A percentile compares a stretch with the other conserved stretches of the same genome.
These are phyloP conservation scores for Deuterostichococcus epilithicus DNA, from an alignment of 139 green algal genomes.

Conservation along the genomic window DNA sequence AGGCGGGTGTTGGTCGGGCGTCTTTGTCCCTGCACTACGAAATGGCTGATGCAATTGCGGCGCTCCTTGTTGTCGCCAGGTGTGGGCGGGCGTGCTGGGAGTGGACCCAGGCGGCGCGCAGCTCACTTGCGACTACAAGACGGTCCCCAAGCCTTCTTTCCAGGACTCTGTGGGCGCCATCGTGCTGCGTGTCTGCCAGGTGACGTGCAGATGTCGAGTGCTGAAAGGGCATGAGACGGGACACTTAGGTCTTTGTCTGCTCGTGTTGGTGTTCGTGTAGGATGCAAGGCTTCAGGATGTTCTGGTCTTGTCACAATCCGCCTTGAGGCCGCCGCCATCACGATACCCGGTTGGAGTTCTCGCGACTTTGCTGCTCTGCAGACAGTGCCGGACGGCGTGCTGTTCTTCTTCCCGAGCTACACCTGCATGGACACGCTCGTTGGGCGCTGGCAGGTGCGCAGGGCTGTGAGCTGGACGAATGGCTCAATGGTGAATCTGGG, in stretches of 20 bases:
- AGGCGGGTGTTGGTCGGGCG: too few relatives aligned
- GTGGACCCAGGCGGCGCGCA: slow-evolving; percentile 1
- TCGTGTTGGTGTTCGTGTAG: too few relatives aligned
- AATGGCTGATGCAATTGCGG: too few relatives aligned
- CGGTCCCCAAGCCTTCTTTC: slow-evolving; percentile 32
- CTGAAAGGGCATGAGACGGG: background rate
- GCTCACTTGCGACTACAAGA: slow-evolving; percentile 43
- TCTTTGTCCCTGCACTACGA: too few relatives aligned
- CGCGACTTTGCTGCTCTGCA: slow-evolving; percentile 16
- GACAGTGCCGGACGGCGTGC: slow-evolving; percentile 81
- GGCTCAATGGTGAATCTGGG: background rate
- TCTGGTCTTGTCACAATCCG: too few relatives aligned
- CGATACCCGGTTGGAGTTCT: too few relatives aligned
- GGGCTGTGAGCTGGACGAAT: background rate
- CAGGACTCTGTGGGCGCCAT: slow-evolving; percentile 58
- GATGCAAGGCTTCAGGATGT: too few relatives aligned
- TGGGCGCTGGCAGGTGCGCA: slow-evolving; percentile 69
- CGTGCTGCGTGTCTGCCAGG: background rate
- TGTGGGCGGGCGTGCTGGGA: slow-evolving; percentile 1
- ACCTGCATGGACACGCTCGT: slow-evolving; percentile 72
- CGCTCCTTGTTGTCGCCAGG: too few relatives aligned
- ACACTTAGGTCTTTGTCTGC: too few relatives aligned
- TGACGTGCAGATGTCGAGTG: background rate
- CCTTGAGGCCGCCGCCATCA: too few relatives aligned
- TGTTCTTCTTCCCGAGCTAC: slow-evolving; percentile 93